Percentiles rank a stretch among this genome's conserved stretches.
Conservation (phyloP, 257 asterid species). For the Primulina tabacum region DNA sequence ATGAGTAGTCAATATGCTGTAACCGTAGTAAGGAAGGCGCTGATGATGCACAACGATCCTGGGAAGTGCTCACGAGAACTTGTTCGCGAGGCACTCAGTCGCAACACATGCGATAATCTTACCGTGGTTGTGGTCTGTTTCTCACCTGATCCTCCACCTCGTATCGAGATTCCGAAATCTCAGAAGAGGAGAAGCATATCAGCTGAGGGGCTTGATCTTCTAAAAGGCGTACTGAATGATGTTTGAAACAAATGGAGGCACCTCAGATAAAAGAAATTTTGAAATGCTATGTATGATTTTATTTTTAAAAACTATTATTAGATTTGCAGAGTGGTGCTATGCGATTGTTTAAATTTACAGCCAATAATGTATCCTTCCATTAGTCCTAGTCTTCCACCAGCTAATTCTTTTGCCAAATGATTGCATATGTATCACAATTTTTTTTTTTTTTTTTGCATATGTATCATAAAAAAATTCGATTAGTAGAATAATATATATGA, state of each 20-base stretch:
- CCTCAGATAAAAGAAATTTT: background rate
- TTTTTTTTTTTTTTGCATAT: too few species aligned
- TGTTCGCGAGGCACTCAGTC: slow-evolving; percentile 48
- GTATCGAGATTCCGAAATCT: slow-evolving; percentile 36
- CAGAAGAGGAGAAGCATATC: slow-evolving; percentile 56
- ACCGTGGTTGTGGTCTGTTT: slow-evolving; percentile 50
- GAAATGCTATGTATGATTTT: too few species aligned
- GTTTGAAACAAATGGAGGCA: slow-evolving; percentile 26
- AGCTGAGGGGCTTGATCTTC: slow-evolving; percentile 51
- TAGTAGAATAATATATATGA: too few species aligned
- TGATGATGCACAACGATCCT: slow-evolving; percentile 77
- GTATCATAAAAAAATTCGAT: too few species aligned
- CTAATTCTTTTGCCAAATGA: too few species aligned
- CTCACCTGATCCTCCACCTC: slow-evolving; percentile 46
- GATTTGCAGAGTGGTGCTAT: too few species aligned
- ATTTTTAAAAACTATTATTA: too few species aligned
- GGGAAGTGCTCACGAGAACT: slow-evolving; percentile 63
- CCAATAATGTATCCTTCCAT: background rate
- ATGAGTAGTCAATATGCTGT: slow-evolving; percentile 93
- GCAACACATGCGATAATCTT: slow-evolving; percentile 48
- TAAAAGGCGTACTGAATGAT: slow-evolving; percentile 43
- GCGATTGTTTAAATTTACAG: background rate
- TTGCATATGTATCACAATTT: too few species aligned
- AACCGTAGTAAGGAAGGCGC: slow-evolving; percentile 74
- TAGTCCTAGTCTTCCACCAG: too few species aligned